Percentiles rank a stretch among this genome's conserved stretches.
Conservation (phyloP, 495 filamentous ascomycete genomes). For the Hypoxylon intermedium region DNA sequence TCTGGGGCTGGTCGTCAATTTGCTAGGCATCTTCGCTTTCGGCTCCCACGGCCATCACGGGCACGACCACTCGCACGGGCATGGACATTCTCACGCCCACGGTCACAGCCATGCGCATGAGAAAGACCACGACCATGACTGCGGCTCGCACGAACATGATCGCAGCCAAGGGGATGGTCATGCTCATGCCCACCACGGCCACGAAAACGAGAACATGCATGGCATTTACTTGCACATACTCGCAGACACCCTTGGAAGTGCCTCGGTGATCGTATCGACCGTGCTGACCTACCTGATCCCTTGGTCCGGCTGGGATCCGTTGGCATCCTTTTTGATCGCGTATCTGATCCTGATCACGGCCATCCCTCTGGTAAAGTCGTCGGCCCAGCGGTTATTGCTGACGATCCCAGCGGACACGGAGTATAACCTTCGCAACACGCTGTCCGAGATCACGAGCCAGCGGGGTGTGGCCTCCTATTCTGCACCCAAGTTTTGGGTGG, state of each 20-base stretch:
- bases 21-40: constrained; percentile 90
- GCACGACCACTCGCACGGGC: constrained; percentile 46
- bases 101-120: constrained; percentile 46
- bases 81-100: constrained; percentile 46
- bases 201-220: constrained; percentile 98
- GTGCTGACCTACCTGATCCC: constrained; percentile 81
- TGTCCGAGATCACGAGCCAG: constrained; percentile 82
- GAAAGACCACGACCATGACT: constrained; percentile 43
- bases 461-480: constrained; percentile 85
- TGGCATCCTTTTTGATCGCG: constrained; percentile 93
- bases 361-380: constrained; percentile 83
- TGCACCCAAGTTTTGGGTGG: constrained; percentile 93
- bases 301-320: constrained; percentile 94
- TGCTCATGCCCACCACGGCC: constrained; percentile 54
- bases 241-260: constrained; percentile 92
- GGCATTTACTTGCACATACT: constrained; percentile 98
- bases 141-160: constrained; percentile 30
- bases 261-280: constrained; percentile 93
- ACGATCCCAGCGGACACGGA: constrained; percentile 85
- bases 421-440: constrained; percentile 83
- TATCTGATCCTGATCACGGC: constrained; percentile 89
- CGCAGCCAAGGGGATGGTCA: constrained; percentile 49
- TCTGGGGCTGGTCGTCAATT: constrained; percentile 84
- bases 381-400: constrained; percentile 80
- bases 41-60: constrained; percentile 66